A percentile compares a stretch with the other conserved stretches of the same genome.
Conservation (phyloP, 176 grass and related monocot genomes). For the Sorghum bicolor region DNA sequence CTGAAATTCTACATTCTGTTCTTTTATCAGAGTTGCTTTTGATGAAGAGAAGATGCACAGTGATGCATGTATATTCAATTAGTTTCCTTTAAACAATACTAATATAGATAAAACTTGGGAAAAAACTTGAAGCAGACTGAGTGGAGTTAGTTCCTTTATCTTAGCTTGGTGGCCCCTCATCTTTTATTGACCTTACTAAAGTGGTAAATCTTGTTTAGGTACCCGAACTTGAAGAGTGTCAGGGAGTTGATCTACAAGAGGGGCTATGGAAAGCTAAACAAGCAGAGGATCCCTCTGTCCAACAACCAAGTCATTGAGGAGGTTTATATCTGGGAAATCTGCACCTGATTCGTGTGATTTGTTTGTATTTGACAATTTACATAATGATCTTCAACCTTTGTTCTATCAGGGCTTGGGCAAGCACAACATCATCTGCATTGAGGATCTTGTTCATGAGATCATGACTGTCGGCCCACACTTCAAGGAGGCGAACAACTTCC, state of each 20-base stretch:
- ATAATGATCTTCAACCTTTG: not conserved
- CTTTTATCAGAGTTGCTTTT: not conserved
- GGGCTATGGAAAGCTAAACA: constrained; percentile 81
- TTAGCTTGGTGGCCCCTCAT: not conserved
- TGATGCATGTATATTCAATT: not conserved
- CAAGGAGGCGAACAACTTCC: constrained; percentile 96
- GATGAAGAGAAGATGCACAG: not conserved
- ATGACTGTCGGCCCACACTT: constrained; percentile 83
- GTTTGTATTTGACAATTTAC: not conserved
- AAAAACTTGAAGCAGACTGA: too few relatives aligned
- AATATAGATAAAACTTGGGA: not conserved
- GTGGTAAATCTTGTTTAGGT: constrained; percentile 28
- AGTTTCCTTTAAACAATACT: not conserved
- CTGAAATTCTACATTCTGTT: fast-evolving
- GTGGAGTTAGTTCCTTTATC: not conserved
- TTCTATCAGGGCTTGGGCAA: constrained; percentile 59
- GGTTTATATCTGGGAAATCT: constrained; percentile 21
- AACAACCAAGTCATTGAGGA: constrained; percentile 76
- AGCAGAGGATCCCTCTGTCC: constrained; percentile 64
- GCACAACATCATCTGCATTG: constrained; percentile 70
- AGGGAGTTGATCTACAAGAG: constrained; percentile 92
- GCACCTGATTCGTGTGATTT: not conserved
- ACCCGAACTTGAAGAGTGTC: constrained; percentile 92
- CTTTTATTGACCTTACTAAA: not conserved
- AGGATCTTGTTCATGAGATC: constrained; percentile 92